A percentile compares a stretch with the other conserved stretches of the same genome.
These are phyloP conservation scores for Apiospora hydei DNA, from an alignment of 2,329 filamentous ascomycete genomes.

Conservation along the genomic window DNA sequence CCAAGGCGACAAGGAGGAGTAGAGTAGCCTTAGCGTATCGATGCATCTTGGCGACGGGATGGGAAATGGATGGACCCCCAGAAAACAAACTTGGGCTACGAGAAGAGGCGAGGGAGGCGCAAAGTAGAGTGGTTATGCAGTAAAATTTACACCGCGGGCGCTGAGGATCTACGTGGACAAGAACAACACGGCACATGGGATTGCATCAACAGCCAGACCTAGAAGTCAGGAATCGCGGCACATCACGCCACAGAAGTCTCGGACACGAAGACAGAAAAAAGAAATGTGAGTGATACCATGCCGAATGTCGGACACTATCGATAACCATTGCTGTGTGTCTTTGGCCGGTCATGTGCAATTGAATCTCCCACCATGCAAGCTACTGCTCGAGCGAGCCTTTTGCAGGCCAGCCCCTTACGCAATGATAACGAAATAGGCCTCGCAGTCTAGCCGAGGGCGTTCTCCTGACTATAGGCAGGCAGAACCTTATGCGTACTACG, in stretches of 20 bases:
- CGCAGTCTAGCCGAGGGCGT: neutral
- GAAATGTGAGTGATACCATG: neutral
- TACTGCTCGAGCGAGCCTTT: neutral
- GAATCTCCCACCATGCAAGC: neutral
- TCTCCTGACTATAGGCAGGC: neutral
- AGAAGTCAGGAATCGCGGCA: neutral
- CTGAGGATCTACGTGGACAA: neutral
- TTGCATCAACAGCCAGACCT: neutral
- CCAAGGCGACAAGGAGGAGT: slow-evolving; percentile 30
- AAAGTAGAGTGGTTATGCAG: too few species aligned
- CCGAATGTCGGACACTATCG: neutral
- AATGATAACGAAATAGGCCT: neutral
- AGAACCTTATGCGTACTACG: neutral
- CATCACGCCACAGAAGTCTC: neutral
- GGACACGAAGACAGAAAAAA: neutral
- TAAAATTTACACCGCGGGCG: neutral
- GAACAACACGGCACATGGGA: neutral
- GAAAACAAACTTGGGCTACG: neutral
- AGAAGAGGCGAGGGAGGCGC: slow-evolving; percentile 6
- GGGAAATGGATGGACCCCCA: neutral
- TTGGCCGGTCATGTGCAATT: neutral
- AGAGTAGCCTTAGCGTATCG: slow-evolving; percentile 29
- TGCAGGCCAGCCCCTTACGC: neutral
- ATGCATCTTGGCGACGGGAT: slow-evolving; percentile 28
- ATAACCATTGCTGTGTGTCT: neutral